Base-by-base conservation (phyloP, 345 rosid genomes). In the Mallotus nudiflorus region DNA sequence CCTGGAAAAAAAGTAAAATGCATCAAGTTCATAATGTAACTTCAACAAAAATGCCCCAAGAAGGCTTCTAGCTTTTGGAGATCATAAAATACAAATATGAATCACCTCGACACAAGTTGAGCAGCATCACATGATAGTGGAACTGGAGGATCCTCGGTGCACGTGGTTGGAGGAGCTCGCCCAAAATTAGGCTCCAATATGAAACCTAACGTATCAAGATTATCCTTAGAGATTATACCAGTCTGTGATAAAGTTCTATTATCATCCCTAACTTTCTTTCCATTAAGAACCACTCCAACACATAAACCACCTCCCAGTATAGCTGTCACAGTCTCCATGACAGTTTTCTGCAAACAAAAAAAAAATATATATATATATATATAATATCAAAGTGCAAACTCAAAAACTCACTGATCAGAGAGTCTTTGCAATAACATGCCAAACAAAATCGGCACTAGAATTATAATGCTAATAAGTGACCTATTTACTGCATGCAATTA, bases 241-340 rank as follows among this genome's bases (percentile, higher is more conserved):
- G 89, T 79, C 79, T 92, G 97, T 9, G 70, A 83, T 67, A 96
- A 74, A 65, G 95, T 89, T 73, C 87, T 83, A 73, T 56, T 85
- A 74, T 92, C 98, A 79, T 96, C 98, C 77, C 91, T 82, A 68
- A 96, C 83, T 77, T 91, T 96, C 88, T 89, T 96, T 74, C 99
- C 99, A 62, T 84, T 89, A 67, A 85, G 83, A 73, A 91, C 81
- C 35, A 96, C 83, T 54, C 98, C 98, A 46, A 96, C 87, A 59
- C 70, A 89, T 70, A 91, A 78, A 68, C 91, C 89, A 66, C 86
- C 86, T 72, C 91, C 91, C 20, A 96, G 88, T 70, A 89, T 85
- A 77, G 96, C 85, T 63, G 79, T 84, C 68, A 96, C 87, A 19
- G 96, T 87, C 75, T 96, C 96, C 86, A 85, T 78, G 50, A 92